phyloP scores from a whole-genome alignment of 2,329 filamentous ascomycete species.

The Conoideocrella luteorostrata region DNA sequence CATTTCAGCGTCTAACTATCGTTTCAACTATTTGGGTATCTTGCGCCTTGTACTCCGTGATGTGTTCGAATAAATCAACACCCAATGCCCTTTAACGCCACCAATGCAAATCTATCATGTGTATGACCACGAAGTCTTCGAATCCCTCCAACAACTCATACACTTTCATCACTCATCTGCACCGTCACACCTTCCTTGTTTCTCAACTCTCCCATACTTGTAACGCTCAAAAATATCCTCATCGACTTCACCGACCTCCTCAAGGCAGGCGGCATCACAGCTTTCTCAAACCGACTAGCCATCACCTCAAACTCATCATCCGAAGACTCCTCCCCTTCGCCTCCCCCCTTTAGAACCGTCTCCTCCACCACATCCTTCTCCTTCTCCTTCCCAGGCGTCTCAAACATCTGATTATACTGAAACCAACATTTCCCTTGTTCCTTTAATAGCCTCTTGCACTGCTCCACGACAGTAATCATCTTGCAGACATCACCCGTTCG shows the following conservation, averaged over 20 bases:
- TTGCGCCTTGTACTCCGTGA: background rate
- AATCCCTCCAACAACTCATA: too few species aligned
- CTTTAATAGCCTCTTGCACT: constrained; percentile 51
- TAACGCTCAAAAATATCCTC: constrained; percentile 52
- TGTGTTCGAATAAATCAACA: background rate
- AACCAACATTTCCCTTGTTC: constrained; percentile 42
- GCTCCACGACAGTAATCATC: constrained; percentile 62
- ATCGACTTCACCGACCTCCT: constrained; percentile 46
- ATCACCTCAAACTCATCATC: constrained; percentile 51
- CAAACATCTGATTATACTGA: constrained; percentile 53
- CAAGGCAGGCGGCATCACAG: constrained; percentile 39
- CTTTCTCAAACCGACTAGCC: constrained; percentile 49
- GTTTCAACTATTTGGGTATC: constrained; percentile 2
- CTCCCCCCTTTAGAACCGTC: constrained; percentile 30
- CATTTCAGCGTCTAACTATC: background rate
- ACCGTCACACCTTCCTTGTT: constrained; percentile 38
- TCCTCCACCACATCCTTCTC: constrained; percentile 33
- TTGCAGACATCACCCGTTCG: constrained; percentile 51
- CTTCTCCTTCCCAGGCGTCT: constrained; percentile 29
- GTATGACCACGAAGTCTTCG: too few species aligned
- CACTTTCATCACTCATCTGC: constrained; percentile 36
- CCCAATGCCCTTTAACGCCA: constrained; percentile 1
- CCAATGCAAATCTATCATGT: background rate
- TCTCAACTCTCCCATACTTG: constrained; percentile 49
- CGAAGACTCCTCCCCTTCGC: constrained; percentile 20